Evolutionary conservation across 164 flowering plant species (phyloP).

Genomic region (Macadamia tetraphylla): DNA sequence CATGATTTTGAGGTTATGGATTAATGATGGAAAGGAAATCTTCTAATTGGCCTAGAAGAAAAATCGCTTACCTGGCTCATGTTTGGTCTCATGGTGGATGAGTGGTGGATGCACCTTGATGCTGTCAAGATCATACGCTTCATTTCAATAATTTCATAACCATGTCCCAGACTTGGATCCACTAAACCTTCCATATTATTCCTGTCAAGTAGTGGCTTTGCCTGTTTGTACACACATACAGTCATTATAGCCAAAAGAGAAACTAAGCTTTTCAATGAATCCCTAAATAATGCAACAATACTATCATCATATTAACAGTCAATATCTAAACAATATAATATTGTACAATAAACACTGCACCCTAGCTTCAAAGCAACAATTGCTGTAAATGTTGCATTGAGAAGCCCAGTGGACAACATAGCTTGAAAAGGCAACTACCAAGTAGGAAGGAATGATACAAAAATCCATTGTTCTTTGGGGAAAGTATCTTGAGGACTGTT

Average conservation of each 20-base stretch:
- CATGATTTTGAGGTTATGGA: too few relatives aligned
- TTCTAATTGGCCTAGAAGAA: not conserved
- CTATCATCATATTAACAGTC: too few relatives aligned
- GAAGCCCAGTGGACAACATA: too few relatives aligned
- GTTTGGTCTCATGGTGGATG: slow-evolving; percentile 53
- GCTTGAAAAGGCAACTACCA: too few relatives aligned
- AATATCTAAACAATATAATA: too few relatives aligned
- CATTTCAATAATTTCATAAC: slow-evolving; percentile 53
- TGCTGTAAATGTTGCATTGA: too few relatives aligned
- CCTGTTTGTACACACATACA: slow-evolving; percentile 32
- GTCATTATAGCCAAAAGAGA: not conserved
- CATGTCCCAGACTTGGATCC: slow-evolving; percentile 63
- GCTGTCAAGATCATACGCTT: slow-evolving; percentile 59
- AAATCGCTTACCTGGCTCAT: slow-evolving; percentile 54
- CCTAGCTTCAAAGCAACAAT: too few relatives aligned
- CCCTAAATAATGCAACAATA: too few relatives aligned
- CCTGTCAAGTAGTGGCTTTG: slow-evolving; percentile 71
- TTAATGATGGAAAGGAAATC: not conserved
- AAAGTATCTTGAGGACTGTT: too few relatives aligned
- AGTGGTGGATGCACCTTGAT: slow-evolving; percentile 74
- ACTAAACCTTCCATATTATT: slow-evolving; percentile 46
- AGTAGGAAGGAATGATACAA: too few relatives aligned
- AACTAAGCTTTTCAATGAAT: not conserved
- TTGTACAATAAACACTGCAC: too few relatives aligned
- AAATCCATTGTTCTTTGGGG: too few relatives aligned